phyloP scores from a whole-genome alignment of 225 moss, liverwort and hornwort species.

The Bryum argenteum region DNA sequence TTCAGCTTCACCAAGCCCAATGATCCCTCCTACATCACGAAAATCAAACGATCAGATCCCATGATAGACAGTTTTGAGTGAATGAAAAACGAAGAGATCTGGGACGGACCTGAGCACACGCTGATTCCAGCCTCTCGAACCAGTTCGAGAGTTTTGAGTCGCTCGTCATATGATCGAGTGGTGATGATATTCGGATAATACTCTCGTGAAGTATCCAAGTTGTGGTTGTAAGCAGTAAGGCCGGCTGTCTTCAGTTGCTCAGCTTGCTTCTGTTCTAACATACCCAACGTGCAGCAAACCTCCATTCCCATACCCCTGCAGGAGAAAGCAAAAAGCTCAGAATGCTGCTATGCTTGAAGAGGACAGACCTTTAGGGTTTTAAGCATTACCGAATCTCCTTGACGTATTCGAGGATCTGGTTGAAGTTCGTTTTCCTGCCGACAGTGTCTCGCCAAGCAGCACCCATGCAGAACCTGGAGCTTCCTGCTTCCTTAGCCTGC shows the following conservation, averaged over 20 bases:
- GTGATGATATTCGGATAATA: constrained; percentile 87
- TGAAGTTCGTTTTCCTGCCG: constrained; percentile 92
- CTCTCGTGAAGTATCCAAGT: constrained; percentile 90
- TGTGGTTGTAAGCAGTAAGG: constrained; percentile 96
- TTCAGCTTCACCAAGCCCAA: constrained; percentile 93
- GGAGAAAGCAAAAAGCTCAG: not conserved
- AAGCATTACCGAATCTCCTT: constrained; percentile 78
- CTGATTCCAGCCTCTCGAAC: constrained; percentile 95
- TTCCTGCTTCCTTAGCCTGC: constrained; percentile 91
- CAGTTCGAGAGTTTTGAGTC: constrained; percentile 85
- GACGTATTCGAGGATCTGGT: constrained; percentile 88
- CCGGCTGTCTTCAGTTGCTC: constrained; percentile 93
- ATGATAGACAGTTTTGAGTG: not conserved
- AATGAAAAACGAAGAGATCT: constrained; percentile 9
- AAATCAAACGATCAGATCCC: not conserved
- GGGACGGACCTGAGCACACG: constrained; percentile 89
- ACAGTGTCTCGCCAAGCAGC: constrained; percentile 99
- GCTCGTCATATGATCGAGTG: constrained; percentile 91
- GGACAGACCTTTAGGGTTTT: not conserved
- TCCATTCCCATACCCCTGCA: constrained; percentile 97
- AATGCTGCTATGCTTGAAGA: no score
- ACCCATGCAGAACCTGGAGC: constrained; percentile 99
- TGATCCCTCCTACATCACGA: constrained; percentile 75
- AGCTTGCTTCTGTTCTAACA: constrained; percentile 97
- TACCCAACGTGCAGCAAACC: constrained; percentile 99